Base-by-base conservation (phyloP, 768 basidiomycete species). In the Clathrus columnatus region DNA sequence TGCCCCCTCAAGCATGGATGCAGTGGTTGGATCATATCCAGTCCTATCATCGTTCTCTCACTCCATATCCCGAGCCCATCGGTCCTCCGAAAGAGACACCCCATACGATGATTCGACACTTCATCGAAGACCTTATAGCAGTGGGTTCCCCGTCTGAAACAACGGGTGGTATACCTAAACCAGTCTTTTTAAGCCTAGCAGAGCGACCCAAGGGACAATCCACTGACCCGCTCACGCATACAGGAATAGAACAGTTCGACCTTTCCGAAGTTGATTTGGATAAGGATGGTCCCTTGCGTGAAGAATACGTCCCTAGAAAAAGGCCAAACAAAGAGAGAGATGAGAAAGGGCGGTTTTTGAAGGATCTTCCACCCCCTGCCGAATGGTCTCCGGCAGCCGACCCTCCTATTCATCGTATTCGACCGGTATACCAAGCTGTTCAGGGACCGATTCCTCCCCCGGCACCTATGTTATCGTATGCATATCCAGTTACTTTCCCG, bases 271-370 rank as follows among this genome's bases (percentile, higher is more conserved):
- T 91, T 51, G 83, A 91, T 68, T 72, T 91, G 43, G 88, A 91
- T 61, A 84, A 87, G 65, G 87, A 89, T 63, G 88, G 88, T 1
- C 88, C 88, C 29, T 73, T 91, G 49, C 73, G 87, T 49, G 85
- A 88, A 63, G 87, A 91, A 62, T 90, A 91, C 60, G 67, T 90
- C 52, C 88, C 88, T 14, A 80, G 74, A 61, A 84, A 86, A 50
- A 42, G n/a, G n/a, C 18, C 27, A 26, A 44, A 16, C 20, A 28
- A 18, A 17, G 42, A 6, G 17, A 23, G 45, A 29, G 8, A 36
- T 7, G 52, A 54, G 16, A 27, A 44, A 32, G 44, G 24, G n/a
- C 27, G 54, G 17, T 29, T 21, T 17, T 23, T 44, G 5, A 45
- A 17, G n/a, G 54, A 48, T 24, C 56, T 57, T 23, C 56, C 56